Base-by-base conservation (phyloP, 1,139 yeast genomes). In the Pichia sp. region DNA sequence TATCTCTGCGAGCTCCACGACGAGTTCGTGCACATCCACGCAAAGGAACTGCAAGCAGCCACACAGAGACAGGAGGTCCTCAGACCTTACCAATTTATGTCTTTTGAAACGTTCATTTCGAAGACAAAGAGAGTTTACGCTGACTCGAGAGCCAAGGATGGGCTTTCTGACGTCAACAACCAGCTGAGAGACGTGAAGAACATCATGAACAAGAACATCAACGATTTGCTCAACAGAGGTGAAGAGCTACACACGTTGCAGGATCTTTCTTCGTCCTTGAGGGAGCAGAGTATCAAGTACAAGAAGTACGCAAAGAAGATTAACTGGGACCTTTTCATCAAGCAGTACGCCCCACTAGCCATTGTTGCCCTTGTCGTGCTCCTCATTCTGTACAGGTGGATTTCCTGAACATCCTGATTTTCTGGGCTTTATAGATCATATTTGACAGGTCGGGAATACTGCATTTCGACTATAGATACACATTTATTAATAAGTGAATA, bases 181-280 rank as follows among this genome's bases (percentile, higher is more conserved):
- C 99, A 95, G 63, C 75, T 93, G 60, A 90, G 87, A 49, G 99
- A 95, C 62, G 99, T 95, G 47, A 90, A 93, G 61, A 83, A 87
- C 61, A 95, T 93, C 54, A 88, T 93, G 96, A 89, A 96, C 54
- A 91, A 91, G 63, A 93, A 93, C 68, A 93, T 93, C 54, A 98
- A 93, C 67, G 99, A 93, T 68, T 74, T 93, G 62, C 75, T 93
- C 46, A 91, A 93, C 70, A 79, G 99, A 64, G 99, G 99, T 12
- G 98, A 93, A 65, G 85, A 93, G 13, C 78, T 93, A 61, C 98
- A 93, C 69, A 84, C 82, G 59, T 88, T 93, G 95, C 83, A 90
- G 57, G 97, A 93, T 66, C 76, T 93, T 66, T 87, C 96, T 34
- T 81, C 86, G 21, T 79, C 85, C 48, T 77, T 93, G 67, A 82